A percentile compares a stretch with the other conserved stretches of the same genome.
Conservation (phyloP, 2,329 filamentous ascomycete genomes). For the Alternaria incomplexa region DNA sequence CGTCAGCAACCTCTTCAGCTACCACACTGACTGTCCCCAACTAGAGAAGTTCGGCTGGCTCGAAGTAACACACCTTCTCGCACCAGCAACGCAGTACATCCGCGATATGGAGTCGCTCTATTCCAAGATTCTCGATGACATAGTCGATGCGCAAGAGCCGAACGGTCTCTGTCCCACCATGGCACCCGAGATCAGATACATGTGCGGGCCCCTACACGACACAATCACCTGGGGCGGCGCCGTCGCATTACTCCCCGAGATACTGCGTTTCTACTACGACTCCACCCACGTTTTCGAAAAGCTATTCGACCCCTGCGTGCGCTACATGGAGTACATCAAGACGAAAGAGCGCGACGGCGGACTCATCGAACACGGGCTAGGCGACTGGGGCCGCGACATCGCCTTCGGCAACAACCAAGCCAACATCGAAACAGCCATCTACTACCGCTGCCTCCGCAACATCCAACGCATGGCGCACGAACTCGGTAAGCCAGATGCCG, state of each 20-base stretch:
- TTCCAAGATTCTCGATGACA: conserved; percentile 56
- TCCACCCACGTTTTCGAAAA: conserved; percentile 47
- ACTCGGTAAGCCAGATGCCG: conserved; percentile 14
- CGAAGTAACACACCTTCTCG: conserved; percentile 56
- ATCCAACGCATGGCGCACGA: conserved; percentile 46
- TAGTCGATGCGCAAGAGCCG: conserved; percentile 54
- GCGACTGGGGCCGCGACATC: conserved; percentile 54
- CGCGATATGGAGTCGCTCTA: conserved; percentile 56
- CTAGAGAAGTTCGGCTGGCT: conserved; percentile 57
- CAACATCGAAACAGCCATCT: conserved; percentile 55
- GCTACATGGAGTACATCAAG: conserved; percentile 53
- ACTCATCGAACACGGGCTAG: conserved; percentile 53
- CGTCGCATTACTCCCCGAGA: conserved; percentile 40
- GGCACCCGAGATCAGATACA: conserved; percentile 57
- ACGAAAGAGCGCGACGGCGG: conserved; percentile 51
- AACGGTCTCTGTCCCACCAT: conserved; percentile 56
- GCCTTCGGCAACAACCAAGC: conserved; percentile 54
- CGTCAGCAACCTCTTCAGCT: conserved; percentile 41
- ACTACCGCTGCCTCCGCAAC: conserved; percentile 45
- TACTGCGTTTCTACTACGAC: conserved; percentile 51
- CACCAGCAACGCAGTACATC: conserved; percentile 42
- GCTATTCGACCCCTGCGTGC: conserved; percentile 47
- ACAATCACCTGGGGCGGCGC: conserved; percentile 56
- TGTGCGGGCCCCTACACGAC: conserved; percentile 57
- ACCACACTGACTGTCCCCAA: conserved; percentile 53